These are phyloP conservation scores for Globisporangium spiculum DNA, from an alignment of 352 stramenopile genomes.

Conservation along the genomic window DNA sequence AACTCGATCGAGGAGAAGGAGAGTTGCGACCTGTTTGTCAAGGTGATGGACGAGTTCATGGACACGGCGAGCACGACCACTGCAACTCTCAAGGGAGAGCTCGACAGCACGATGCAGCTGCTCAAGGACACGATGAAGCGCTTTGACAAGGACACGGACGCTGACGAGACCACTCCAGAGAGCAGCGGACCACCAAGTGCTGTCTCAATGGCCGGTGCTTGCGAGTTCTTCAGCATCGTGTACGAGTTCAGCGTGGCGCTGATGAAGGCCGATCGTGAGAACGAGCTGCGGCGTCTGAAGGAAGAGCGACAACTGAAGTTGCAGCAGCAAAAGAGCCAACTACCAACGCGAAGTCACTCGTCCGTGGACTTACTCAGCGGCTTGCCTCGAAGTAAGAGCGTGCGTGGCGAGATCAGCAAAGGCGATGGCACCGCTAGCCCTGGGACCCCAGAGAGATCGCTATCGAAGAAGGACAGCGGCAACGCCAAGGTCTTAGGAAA, in stretches of 20 bases:
- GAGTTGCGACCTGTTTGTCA: conserved; percentile 53
- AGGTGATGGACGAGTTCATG: conserved; percentile 65
- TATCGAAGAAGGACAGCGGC: conserved; percentile 18
- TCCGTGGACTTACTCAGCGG: conserved; percentile 23
- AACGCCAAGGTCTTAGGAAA: conserved; percentile 3
- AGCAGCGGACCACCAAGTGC: conserved; percentile 21
- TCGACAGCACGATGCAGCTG: conserved; percentile 44
- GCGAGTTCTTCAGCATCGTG: conserved; percentile 68
- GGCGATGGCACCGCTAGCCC: conserved; percentile 20
- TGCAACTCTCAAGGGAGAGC: conserved; percentile 34
- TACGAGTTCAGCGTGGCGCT: conserved; percentile 82
- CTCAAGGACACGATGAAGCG: conserved; percentile 60
- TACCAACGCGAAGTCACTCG: conserved; percentile 33
- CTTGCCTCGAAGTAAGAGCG: conserved; percentile 11
- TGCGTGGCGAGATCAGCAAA: not conserved
- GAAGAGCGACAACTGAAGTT: conserved; percentile 60
- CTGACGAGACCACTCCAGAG: conserved; percentile 18
- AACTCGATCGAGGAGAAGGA: conserved; percentile 77
- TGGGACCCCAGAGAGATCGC: conserved; percentile 24
- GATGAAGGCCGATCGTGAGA: conserved; percentile 72
- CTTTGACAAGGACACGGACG: conserved; percentile 49
- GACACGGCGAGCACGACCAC: conserved; percentile 34
- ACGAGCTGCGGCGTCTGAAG: conserved; percentile 65
- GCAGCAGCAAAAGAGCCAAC: conserved; percentile 45
- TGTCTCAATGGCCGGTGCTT: conserved; percentile 35